Base-by-base conservation (phyloP, 1,284 basidiomycete genomes). In the Cystobasidium pallidum region DNA sequence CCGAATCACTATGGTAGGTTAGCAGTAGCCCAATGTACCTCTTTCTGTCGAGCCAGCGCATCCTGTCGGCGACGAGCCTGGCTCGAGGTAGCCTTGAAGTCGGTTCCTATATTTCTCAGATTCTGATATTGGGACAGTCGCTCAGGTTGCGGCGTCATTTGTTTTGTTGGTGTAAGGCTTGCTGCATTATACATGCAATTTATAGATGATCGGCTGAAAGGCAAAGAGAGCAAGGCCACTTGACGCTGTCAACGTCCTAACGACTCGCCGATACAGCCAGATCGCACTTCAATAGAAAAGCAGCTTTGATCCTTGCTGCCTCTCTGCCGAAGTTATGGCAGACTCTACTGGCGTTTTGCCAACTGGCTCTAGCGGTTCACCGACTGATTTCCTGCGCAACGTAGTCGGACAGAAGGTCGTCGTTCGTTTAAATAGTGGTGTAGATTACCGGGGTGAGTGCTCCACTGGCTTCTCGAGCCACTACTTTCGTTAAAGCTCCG, bases 351-450 rank as follows among this genome's bases (percentile, higher is more conserved):
- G 62, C 45, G 52, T 58, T 24, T 28, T 51, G 28, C 36, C 66
- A 49, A 61, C 57, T 39, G 58, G 43, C 28, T 57, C 55, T 10
- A 63, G 73, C 30, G 73, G 71, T 6, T 62, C 75, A 59, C 77
- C 77, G 0, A 72, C 71, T 3, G 76, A 76, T 4, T 79, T 79
- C 74, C 74, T 79, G 36, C 76, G 76, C 54, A 73, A 74, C 19
- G 94, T 98, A 32, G 95, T 98, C 30, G 95, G 95, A 34, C 96
- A 97, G 82, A 87, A 86, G 66, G 95, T 98, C 71, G 90, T 94
- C 75, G 96, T 98, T 51, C 86, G 94, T 70, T 85, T 99, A 71
- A 93, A 91, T n/a, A 93, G 91, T 49, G 96, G 96, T 0, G 90
- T 99, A 15, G 94, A 98, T 82, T 99, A 99, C 83, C 87, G 88